These are phyloP conservation scores for Jamesozyma piceae DNA, from an alignment of 805 yeast genomes.

Conservation along the genomic window DNA sequence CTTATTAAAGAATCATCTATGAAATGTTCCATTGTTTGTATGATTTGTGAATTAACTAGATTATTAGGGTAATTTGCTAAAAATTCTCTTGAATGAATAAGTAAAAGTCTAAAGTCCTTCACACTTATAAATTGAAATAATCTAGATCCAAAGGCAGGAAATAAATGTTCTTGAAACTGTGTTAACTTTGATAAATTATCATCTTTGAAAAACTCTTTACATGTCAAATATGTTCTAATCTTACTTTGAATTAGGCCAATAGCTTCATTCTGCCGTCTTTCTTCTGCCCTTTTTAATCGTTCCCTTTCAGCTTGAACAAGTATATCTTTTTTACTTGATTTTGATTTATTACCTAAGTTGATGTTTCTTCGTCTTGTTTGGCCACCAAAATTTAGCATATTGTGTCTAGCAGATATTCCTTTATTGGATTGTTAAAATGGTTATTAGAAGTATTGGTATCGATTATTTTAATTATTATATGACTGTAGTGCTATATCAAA, in stretches of 20 bases:
- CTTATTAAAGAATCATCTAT: conserved; percentile 9
- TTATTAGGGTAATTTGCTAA: conserved; percentile 8
- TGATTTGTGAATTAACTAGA: conserved; percentile 8
- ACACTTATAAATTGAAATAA: conserved; percentile 10
- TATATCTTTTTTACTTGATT: conserved; percentile 33
- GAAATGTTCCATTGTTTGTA: conserved; percentile 6
- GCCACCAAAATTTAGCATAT: conserved; percentile 54
- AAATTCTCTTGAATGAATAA: conserved; percentile 6
- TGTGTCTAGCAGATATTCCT: neutral
- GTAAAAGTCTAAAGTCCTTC: conserved; percentile 6
- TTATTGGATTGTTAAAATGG: neutral
- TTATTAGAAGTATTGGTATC: too few relatives aligned
- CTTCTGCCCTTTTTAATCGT: conserved; percentile 54
- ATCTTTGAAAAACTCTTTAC: conserved; percentile 19
- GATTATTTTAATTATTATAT: too few relatives aligned
- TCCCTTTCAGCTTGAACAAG: conserved; percentile 60
- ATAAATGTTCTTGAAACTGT: conserved; percentile 8
- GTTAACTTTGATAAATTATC: conserved; percentile 6
- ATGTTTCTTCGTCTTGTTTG: conserved; percentile 47
- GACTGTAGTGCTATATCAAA: too few relatives aligned
- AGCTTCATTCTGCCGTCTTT: conserved; percentile 41
- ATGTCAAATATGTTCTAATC: conserved; percentile 35
- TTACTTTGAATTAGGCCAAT: conserved; percentile 42
- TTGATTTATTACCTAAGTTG: conserved; percentile 46
- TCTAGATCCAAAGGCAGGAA: conserved; percentile 28